phyloP scores from a whole-genome alignment of 2,329 filamentous ascomycete genomes.

The Ophiosphaerella narmari region DNA sequence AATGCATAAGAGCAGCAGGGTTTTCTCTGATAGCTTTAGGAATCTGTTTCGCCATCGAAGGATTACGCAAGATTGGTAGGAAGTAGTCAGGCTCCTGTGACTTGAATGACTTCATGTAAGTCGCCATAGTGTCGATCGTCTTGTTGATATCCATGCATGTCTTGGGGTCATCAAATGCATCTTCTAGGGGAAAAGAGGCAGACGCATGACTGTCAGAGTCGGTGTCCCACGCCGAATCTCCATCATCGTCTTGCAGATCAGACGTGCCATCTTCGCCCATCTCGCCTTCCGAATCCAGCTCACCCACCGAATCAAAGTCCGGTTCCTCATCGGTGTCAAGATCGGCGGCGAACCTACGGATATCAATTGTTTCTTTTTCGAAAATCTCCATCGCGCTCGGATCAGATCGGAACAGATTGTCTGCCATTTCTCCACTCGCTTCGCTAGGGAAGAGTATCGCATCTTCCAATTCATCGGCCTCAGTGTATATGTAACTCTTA shows the following conservation, averaged over 20 bases:
- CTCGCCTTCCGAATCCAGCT: background rate
- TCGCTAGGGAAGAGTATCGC: conserved; percentile 49
- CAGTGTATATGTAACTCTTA: conserved; percentile 37
- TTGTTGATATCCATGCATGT: conserved; percentile 11
- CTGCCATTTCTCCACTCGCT: conserved; percentile 14
- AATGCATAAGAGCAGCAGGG: conserved; percentile 18
- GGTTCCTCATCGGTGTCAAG: conserved; percentile 23
- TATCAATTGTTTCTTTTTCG: conserved; percentile 17
- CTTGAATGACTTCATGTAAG: conserved; percentile 8
- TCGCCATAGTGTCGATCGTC: conserved; percentile 8
- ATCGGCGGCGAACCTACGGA: conserved; percentile 23
- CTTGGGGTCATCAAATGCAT: conserved; percentile 1
- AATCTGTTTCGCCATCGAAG: conserved; percentile 5
- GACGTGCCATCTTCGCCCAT: conserved; percentile 7
- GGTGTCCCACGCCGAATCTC: conserved; percentile 9
- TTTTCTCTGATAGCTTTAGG: conserved; percentile 14
- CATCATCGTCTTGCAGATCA: conserved; percentile 13
- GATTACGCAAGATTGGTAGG: conserved; percentile 15
- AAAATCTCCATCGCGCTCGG: conserved; percentile 29
- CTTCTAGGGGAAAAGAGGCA: background rate
- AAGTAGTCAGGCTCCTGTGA: conserved; percentile 16
- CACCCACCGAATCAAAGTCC: too few species aligned
- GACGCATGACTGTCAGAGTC: background rate
- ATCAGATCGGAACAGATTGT: conserved; percentile 23
- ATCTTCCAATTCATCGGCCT: conserved; percentile 50